These are phyloP conservation scores for Penicillium olsonii DNA, from an alignment of 2,329 filamentous ascomycete genomes.

Conservation along the genomic window DNA sequence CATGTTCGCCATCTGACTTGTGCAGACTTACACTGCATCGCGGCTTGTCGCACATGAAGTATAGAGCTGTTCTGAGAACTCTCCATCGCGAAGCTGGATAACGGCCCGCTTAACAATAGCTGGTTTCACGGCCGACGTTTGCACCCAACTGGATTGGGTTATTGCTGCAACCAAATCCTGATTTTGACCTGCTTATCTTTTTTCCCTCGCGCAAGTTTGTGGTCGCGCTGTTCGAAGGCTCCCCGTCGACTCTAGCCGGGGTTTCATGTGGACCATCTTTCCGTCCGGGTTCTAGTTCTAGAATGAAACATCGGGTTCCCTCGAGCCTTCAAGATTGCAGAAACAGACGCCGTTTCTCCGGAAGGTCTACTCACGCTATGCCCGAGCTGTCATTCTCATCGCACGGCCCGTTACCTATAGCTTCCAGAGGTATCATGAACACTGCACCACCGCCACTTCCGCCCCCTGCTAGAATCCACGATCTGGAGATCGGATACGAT, in stretches of 20 bases:
- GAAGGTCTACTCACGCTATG: constrained; percentile 41
- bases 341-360: constrained; percentile 35
- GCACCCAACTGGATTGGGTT: constrained; percentile 28
- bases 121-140: constrained; percentile 26
- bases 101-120: constrained; percentile 20
- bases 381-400: constrained; percentile 45
- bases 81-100: constrained; percentile 17
- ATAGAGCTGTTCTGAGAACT: constrained; percentile 22
- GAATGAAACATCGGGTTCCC: constrained; percentile 48
- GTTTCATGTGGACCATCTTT: constrained; percentile 19
- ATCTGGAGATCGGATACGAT: constrained; percentile 59
- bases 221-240: constrained; percentile 1
- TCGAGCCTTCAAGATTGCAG: constrained; percentile 46
- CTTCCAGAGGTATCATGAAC: constrained; percentile 51
- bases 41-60: constrained; percentile 10
- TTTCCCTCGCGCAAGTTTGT: neutral
- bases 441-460: constrained; percentile 64
- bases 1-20: constrained; percentile 19
- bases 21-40: constrained; percentile 21
- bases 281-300: constrained; percentile 22
- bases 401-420: constrained; percentile 64
- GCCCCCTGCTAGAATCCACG: constrained; percentile 63
- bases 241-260: constrained; percentile 9
- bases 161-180: constrained; percentile 21
- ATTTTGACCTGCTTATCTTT: constrained; percentile 16